These are phyloP conservation scores for Solanum sejunctum DNA, from an alignment of 257 asterid genomes.

Conservation along the genomic window DNA sequence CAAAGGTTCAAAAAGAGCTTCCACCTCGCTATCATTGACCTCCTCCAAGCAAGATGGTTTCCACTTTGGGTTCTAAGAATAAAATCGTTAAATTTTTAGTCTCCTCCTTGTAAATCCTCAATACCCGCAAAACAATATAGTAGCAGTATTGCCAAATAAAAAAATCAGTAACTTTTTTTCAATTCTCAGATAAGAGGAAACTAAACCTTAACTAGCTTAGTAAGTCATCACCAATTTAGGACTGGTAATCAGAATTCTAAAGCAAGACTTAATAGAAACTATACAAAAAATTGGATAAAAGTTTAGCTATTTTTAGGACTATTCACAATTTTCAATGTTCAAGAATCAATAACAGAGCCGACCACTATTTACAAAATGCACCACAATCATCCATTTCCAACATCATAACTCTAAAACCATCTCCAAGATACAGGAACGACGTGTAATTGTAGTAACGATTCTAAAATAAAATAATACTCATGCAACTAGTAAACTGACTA, in stretches of 20 bases:
- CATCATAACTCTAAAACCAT: background rate
- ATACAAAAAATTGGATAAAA: background rate
- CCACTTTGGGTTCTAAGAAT: constrained; percentile 83
- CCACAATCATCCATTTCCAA: background rate
- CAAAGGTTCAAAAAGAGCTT: constrained; percentile 63
- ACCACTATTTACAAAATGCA: background rate
- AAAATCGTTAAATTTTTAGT: background rate
- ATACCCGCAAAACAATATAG: background rate
- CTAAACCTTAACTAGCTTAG: background rate
- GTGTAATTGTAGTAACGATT: background rate
- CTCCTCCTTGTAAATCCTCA: background rate
- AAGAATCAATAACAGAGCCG: background rate
- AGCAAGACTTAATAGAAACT: background rate
- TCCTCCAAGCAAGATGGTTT: constrained; percentile 68
- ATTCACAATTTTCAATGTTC: background rate
- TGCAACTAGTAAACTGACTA: background rate
- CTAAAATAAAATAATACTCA: background rate
- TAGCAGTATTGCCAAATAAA: background rate
- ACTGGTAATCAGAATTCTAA: background rate
- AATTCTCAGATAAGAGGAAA: background rate
- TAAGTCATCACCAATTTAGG: background rate
- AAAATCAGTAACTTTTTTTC: background rate
- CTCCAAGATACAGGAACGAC: background rate
- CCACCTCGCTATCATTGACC: constrained; percentile 45
- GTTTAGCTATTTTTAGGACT: background rate